These are phyloP conservation scores for Xylaria grammica DNA, from an alignment of 495 filamentous ascomycete genomes.

Conservation along the genomic window DNA sequence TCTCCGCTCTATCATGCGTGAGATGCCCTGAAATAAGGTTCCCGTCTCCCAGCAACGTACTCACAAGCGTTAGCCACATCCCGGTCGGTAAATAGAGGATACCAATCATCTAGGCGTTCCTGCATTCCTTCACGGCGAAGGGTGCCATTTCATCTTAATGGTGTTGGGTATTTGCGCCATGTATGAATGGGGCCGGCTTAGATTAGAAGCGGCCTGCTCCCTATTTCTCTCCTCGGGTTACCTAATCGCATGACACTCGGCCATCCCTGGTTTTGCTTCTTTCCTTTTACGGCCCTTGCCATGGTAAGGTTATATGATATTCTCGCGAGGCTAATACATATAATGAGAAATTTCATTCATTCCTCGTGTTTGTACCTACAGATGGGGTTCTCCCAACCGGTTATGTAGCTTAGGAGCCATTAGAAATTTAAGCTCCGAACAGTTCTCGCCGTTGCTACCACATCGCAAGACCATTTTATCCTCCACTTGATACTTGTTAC, in stretches of 20 bases:
- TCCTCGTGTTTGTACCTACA: background rate
- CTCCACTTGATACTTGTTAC: no score
- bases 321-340: background rate
- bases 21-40: no score
- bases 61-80: no score
- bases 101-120: no score
- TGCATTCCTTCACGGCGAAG: no score
- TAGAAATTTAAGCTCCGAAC: background rate
- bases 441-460: background rate
- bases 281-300: background rate
- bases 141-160: no score
- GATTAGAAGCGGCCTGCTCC: no score
- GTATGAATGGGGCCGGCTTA: no score
- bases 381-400: background rate
- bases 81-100: no score
- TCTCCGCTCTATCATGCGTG: no score
- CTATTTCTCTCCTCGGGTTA: background rate
- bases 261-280: background rate
- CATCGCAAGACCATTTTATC: background rate
- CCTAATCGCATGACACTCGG: background rate
- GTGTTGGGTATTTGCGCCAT: no score
- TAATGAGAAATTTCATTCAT: background rate
- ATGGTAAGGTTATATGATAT: background rate
- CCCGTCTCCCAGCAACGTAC: no score
- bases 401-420: background rate